Percentiles rank a stretch among this genome's conserved stretches.
phyloP scores from a whole-genome alignment of 306 rosid species.

The Calophaca sinica region DNA sequence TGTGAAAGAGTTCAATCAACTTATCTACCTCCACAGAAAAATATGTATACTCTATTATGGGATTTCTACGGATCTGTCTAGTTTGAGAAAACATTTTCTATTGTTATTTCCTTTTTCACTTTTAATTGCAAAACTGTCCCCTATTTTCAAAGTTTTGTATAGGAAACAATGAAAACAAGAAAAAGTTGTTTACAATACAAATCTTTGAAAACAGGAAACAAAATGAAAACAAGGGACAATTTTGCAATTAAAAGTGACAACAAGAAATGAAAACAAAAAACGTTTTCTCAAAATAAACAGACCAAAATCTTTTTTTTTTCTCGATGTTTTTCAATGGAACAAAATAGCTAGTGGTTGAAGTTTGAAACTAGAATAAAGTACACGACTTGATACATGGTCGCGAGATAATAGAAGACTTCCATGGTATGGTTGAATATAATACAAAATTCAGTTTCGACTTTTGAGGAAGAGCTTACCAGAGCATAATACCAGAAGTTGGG shows the following conservation, averaged over 20 bases:
- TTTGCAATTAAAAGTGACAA: too few species aligned
- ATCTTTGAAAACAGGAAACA: too few species aligned
- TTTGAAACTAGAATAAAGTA: not conserved
- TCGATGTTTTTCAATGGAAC: not conserved
- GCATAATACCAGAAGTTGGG: conserved; percentile 6
- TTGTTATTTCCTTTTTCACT: too few species aligned
- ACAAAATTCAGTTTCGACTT: not conserved
- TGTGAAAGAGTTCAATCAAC: conserved; percentile 17
- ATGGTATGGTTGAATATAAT: not conserved
- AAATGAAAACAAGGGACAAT: too few species aligned
- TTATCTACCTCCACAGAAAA: not conserved
- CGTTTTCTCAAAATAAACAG: too few species aligned
- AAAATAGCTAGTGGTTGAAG: conserved; percentile 16
- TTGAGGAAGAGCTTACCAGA: not conserved
- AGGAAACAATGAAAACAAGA: too few species aligned
- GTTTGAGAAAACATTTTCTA: too few species aligned
- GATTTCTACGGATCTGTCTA: not conserved
- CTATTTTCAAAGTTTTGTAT: too few species aligned
- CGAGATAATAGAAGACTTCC: not conserved
- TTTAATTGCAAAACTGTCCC: too few species aligned
- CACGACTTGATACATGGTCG: not conserved
- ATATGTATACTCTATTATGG: not conserved
- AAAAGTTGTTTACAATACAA: too few species aligned
- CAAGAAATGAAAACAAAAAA: too few species aligned
- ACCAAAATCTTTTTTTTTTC: not conserved